Conservation (phyloP, 2,329 filamentous ascomycete species). For the Fusarium sp. region DNA sequence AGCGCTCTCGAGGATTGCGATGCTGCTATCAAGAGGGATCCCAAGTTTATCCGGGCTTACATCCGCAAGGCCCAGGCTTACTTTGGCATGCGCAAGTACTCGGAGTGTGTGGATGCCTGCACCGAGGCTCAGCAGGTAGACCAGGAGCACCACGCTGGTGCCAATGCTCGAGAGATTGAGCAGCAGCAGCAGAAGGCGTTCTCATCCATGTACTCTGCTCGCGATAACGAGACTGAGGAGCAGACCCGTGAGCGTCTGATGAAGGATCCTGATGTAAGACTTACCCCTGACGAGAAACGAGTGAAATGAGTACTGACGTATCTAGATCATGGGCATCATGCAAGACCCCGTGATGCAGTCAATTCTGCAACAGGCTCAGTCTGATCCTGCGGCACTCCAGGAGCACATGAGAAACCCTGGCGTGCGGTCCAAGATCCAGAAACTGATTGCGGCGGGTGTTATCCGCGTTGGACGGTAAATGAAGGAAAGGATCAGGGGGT, state of each 20-base stretch:
- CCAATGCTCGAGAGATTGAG: constrained; percentile 90
- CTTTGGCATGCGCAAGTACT: constrained; percentile 98
- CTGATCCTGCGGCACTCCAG: constrained; percentile 87
- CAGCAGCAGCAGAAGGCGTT: constrained; percentile 93
- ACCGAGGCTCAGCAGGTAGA: constrained; percentile 81
- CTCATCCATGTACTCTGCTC: constrained; percentile 84
- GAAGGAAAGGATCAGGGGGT: not conserved
- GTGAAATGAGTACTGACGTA: constrained; percentile 41
- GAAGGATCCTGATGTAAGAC: constrained; percentile 84
- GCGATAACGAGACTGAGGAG: constrained; percentile 94
- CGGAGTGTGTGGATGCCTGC: constrained; percentile 89
- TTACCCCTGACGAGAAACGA: not conserved
- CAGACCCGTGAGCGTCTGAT: constrained; percentile 91
- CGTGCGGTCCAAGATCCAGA: constrained; percentile 89
- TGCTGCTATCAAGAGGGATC: constrained; percentile 86
- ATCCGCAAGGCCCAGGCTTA: constrained; percentile 95
- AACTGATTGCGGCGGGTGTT: constrained; percentile 90
- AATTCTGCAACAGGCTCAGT: constrained; percentile 95
- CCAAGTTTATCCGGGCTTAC: constrained; percentile 93
- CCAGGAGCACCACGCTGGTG: constrained; percentile 69
- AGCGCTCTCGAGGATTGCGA: constrained; percentile 93
- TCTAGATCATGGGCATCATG: constrained; percentile 83
- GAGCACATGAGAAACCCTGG: constrained; percentile 96
- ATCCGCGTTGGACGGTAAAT: constrained; percentile 72
- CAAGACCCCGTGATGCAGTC: constrained; percentile 98